These are phyloP conservation scores for Colletotrichum lini DNA, from an alignment of 2,329 filamentous ascomycete genomes.

Conservation along the genomic window DNA sequence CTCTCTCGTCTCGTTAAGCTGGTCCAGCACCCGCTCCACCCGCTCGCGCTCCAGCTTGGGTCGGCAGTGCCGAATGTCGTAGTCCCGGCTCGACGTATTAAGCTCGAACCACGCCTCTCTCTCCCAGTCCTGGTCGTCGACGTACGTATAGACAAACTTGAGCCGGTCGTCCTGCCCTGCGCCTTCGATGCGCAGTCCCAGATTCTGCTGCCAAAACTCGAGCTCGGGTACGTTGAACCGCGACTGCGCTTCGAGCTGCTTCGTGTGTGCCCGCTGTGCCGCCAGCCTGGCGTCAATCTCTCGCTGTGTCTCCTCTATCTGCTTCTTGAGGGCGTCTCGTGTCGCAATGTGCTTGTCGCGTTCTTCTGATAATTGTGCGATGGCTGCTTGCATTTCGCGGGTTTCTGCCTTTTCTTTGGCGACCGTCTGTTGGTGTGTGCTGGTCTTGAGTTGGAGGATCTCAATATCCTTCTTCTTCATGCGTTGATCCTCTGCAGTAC, in stretches of 20 bases:
- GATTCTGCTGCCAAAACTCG: slow-evolving; percentile 94
- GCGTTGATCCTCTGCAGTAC: slow-evolving; percentile 83
- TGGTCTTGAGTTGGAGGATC: slow-evolving; percentile 80
- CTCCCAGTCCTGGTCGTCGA: slow-evolving; percentile 90
- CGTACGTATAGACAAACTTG: slow-evolving; percentile 90
- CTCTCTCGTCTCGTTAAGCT: slow-evolving; percentile 85
- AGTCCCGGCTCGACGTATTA: slow-evolving; percentile 84
- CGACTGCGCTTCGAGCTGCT: slow-evolving; percentile 84
- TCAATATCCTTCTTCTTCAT: slow-evolving; percentile 92
- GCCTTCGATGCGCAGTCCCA: slow-evolving; percentile 91
- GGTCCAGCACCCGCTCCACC: slow-evolving; percentile 82
- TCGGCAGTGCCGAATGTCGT: slow-evolving; percentile 84
- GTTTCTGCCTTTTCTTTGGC: slow-evolving; percentile 83
- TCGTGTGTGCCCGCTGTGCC: slow-evolving; percentile 80
- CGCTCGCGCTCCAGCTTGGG: slow-evolving; percentile 87
- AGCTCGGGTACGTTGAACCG: slow-evolving; percentile 94
- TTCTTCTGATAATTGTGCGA: slow-evolving; percentile 70
- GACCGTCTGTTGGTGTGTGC: slow-evolving; percentile 80
- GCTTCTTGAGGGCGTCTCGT: slow-evolving; percentile 70
- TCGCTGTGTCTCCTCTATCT: slow-evolving; percentile 77
- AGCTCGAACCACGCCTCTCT: slow-evolving; percentile 95
- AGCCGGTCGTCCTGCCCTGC: slow-evolving; percentile 86
- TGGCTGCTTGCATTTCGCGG: slow-evolving; percentile 78
- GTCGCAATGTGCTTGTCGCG: slow-evolving; percentile 72
- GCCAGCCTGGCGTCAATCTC: slow-evolving; percentile 79